Evolutionary conservation across 2,329 filamentous ascomycete genomes (phyloP).

Genomic region (Aaosphaeria arxii): DNA sequence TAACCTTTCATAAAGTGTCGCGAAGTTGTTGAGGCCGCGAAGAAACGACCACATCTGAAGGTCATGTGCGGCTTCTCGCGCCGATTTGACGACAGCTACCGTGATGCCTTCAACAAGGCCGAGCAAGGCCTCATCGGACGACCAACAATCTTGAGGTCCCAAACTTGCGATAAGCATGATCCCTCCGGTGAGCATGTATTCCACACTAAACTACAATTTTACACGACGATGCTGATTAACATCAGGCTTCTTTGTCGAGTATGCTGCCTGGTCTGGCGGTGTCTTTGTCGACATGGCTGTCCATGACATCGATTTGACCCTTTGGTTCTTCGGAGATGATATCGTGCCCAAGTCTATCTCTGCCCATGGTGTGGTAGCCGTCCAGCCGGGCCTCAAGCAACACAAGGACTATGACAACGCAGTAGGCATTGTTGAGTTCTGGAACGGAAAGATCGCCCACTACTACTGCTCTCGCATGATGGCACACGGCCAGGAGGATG

Average conservation of each 20-base stretch:
- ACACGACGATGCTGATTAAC: conserved; percentile 9
- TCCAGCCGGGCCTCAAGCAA: conserved; percentile 38
- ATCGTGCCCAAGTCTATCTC: conserved; percentile 36
- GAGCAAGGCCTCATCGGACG: conserved; percentile 36
- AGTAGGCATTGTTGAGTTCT: conserved; percentile 45
- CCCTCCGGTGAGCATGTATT: conserved; percentile 11
- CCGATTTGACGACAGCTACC: conserved; percentile 45
- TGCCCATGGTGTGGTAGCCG: conserved; percentile 33
- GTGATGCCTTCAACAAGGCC: conserved; percentile 35
- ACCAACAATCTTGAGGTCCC: conserved; percentile 41
- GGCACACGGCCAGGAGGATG: conserved; percentile 43
- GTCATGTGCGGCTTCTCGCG: conserved; percentile 47
- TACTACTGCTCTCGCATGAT: conserved; percentile 45
- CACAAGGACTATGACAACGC: conserved; percentile 44
- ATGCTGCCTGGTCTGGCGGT: conserved; percentile 41
- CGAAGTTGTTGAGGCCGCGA: conserved; percentile 34
- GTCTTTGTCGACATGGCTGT: conserved; percentile 46
- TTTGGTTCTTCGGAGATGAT: conserved; percentile 41
- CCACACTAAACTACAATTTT: not conserved
- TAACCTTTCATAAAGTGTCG: conserved; percentile 8
- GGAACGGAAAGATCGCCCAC: conserved; percentile 43
- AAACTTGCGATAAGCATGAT: conserved; percentile 41
- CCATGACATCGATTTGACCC: conserved; percentile 45
- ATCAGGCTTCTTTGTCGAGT: conserved; percentile 41
- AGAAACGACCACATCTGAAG: conserved; percentile 36